Percentiles rank a stretch among this genome's conserved stretches.
phyloP scores from a whole-genome alignment of 1,284 basidiomycete genomes.

The Moniliella sp. region DNA sequence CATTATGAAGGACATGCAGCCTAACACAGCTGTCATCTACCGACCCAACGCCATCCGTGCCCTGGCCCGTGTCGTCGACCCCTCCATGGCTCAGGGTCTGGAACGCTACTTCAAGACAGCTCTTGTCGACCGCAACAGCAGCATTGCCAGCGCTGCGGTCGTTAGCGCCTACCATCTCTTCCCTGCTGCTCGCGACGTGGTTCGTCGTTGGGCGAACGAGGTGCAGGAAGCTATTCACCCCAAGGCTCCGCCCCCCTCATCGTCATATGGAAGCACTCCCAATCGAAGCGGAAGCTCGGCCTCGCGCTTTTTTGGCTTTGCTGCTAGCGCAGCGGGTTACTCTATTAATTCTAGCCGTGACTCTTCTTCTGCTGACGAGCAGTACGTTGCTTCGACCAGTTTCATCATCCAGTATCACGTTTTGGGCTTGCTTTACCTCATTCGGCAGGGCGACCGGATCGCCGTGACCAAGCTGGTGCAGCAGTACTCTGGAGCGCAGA shows the following conservation, averaged over 20 bases:
- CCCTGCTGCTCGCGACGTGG: constrained; percentile 69
- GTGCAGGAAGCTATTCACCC: constrained; percentile 76
- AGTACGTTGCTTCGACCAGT: constrained; percentile 44
- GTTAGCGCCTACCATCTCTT: constrained; percentile 93
- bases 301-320: constrained; percentile 33
- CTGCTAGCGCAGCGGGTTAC: constrained; percentile 54
- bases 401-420: constrained; percentile 95
- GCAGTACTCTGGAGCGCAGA: constrained; percentile 46
- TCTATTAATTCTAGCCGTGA: constrained; percentile 24
- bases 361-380: constrained; percentile 32
- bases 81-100: constrained; percentile 89
- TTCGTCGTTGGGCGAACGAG: constrained; percentile 82
- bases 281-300: constrained; percentile 34
- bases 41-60: constrained; percentile 91
- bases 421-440: constrained; percentile 74
- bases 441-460: constrained; percentile 92
- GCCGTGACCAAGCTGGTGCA: constrained; percentile 98
- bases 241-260: constrained; percentile 2
- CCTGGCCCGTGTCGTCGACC: constrained; percentile 84
- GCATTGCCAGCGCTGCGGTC: constrained; percentile 83
- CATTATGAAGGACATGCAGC: constrained; percentile 99
- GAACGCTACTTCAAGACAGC: constrained; percentile 99
- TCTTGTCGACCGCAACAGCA: constrained; percentile 86
- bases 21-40: constrained; percentile 94
- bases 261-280: constrained; percentile 5